Evolutionary conservation across 441 rosid species (phyloP).

Genomic region (Pelargonium cotyledonis): DNA sequence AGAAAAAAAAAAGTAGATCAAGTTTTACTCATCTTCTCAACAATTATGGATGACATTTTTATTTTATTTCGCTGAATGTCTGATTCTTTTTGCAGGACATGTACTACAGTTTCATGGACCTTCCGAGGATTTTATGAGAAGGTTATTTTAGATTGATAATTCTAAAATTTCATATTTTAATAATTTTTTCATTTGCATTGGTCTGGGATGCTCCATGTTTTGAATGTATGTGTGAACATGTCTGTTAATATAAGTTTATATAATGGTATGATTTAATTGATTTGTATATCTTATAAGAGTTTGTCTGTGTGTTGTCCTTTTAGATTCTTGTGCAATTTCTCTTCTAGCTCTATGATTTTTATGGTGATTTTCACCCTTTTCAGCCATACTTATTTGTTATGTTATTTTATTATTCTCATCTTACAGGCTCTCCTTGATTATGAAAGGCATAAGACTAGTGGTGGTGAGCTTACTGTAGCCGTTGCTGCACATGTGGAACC

Average conservation of each 20-base stretch:
- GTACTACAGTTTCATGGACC: constrained; percentile 80
- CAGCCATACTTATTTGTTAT: neutral
- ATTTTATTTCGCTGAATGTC: constrained; percentile 3
- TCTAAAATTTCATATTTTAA: neutral
- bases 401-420: neutral
- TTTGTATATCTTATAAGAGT: too few species aligned
- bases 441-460: constrained; percentile 9
- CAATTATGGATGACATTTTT: neutral
- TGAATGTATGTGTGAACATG: neutral
- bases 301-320: neutral
- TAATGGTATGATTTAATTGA: neutral
- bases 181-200: neutral
- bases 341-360: too few species aligned
- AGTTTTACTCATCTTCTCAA: neutral
- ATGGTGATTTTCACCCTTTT: neutral
- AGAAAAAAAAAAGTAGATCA: neutral
- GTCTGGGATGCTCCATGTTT: neutral
- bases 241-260: neutral
- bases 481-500: neutral
- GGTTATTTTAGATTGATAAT: constrained; percentile 29
- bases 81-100: constrained; percentile 46
- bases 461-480: constrained; percentile 8
- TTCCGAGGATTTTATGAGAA: constrained; percentile 73
- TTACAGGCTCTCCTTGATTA: constrained; percentile 8
- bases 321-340: too few species aligned